A percentile compares a stretch with the other conserved stretches of the same genome.
phyloP scores from a whole-genome alignment of 139 green algal species.

The Chlamydomonas asymmetrica region DNA sequence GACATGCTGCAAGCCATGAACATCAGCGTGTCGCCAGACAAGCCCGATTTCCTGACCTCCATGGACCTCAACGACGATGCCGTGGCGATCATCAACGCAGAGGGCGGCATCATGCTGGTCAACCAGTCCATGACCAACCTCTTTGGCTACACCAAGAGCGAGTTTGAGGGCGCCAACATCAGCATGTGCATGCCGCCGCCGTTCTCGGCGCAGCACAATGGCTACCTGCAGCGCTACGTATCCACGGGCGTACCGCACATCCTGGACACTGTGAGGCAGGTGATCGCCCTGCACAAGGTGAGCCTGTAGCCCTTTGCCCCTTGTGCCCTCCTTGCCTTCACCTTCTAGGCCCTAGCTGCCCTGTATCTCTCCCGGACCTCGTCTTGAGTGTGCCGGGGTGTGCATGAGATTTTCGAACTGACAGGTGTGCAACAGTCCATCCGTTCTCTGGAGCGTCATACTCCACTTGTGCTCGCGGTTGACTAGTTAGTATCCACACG shows the following conservation, averaged over 20 bases:
- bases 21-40: constrained; percentile 17
- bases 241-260: constrained; percentile 41
- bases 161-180: constrained; percentile 38
- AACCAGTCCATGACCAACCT: constrained; percentile 28
- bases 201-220: constrained; percentile 27
- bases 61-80: constrained; percentile 41
- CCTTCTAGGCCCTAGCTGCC: too few relatives aligned
- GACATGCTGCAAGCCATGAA: constrained; percentile 12
- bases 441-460: too few relatives aligned
- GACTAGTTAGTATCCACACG: too few relatives aligned
- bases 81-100: constrained; percentile 29
- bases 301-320: neutral
- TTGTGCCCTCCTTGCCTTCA: too few relatives aligned
- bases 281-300: constrained; percentile 44
- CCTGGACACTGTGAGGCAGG: constrained; percentile 42
- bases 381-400: too few relatives aligned
- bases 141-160: constrained; percentile 35
- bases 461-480: too few relatives aligned
- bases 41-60: constrained; percentile 33
- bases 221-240: constrained; percentile 34
- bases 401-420: too few relatives aligned
- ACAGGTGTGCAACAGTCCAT: too few relatives aligned
- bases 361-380: too few relatives aligned
- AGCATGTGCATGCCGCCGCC: constrained; percentile 39
- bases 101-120: constrained; percentile 32